Conservation (phyloP, 768 basidiomycete species). For the Boletus eberwhitei region DNA sequence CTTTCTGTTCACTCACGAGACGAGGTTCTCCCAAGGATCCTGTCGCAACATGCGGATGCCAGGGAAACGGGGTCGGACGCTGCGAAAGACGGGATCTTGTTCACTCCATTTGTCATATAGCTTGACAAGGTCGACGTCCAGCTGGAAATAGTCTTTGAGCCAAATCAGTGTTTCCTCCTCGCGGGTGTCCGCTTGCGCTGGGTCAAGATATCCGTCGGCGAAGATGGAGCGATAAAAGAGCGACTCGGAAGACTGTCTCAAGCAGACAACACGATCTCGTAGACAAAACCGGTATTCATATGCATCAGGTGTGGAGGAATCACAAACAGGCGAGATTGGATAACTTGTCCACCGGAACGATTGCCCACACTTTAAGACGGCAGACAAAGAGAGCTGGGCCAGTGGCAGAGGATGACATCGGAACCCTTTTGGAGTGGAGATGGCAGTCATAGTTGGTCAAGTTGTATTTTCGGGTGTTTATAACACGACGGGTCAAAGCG, state of each 20-base stretch:
- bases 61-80: conserved; percentile 56
- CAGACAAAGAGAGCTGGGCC: conserved; percentile 72
- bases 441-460: conserved; percentile 6
- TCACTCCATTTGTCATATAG: conserved; percentile 77
- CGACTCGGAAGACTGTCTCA: conserved; percentile 63
- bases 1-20: conserved; percentile 63
- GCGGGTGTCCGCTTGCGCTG: conserved; percentile 31
- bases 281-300: conserved; percentile 80
- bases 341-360: conserved; percentile 78
- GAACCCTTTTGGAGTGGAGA: conserved; percentile 40
- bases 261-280: conserved; percentile 78
- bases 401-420: conserved; percentile 56
- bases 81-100: conserved; percentile 72
- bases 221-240: conserved; percentile 73
- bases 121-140: conserved; percentile 64
- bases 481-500: background rate
- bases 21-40: conserved; percentile 93
- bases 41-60: conserved; percentile 89
- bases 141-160: conserved; percentile 87
- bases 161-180: conserved; percentile 69
- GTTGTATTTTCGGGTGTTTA: conserved; percentile 13
- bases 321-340: conserved; percentile 20
- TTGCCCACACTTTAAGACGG: conserved; percentile 80
- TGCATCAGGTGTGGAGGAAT: conserved; percentile 21
- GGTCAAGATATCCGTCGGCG: conserved; percentile 41